A percentile compares a stretch with the other conserved stretches of the same genome.
Evolutionary conservation across 2,329 filamentous ascomycete species (phyloP).

Genomic region (Herpomyces periplanetae): DNA sequence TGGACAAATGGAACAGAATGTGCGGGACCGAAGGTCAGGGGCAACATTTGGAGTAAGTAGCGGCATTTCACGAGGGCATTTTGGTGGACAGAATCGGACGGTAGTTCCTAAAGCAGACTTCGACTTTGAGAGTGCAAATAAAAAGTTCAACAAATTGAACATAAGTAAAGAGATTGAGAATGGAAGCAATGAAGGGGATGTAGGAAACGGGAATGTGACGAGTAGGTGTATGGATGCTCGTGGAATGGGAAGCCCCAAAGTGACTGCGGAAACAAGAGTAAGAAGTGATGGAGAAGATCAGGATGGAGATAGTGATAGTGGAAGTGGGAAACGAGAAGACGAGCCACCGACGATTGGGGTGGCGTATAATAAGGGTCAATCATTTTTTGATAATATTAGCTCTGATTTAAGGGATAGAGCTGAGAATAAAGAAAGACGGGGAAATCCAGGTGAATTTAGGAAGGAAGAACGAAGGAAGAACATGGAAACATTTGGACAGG

Average conservation of each 20-base stretch:
- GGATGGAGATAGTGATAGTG: constrained; percentile 9
- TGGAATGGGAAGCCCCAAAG: no score
- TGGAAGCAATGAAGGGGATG: constrained; percentile 20
- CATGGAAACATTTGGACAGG: constrained; percentile 87
- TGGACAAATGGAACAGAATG: no score
- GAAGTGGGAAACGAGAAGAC: constrained; percentile 6
- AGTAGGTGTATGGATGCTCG: constrained; percentile 8
- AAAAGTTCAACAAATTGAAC: constrained; percentile 60
- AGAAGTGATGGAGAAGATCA: constrained; percentile 7
- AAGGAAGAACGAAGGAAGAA: constrained; percentile 78
- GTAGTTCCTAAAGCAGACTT: constrained; percentile 71
- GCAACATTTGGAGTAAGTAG: no score
- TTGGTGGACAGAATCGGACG: no score
- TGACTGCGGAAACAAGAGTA: no score
- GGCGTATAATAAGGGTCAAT: constrained; percentile 50
- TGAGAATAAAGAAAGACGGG: constrained; percentile 17
- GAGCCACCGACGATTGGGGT: constrained; percentile 9
- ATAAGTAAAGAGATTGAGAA: constrained; percentile 51
- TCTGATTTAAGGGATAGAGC: constrained; percentile 65
- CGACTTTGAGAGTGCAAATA: constrained; percentile 53
- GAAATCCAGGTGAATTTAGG: constrained; percentile 54
- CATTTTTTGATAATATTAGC: constrained; percentile 95
- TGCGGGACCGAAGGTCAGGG: no score
- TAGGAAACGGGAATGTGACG: constrained; percentile 9
- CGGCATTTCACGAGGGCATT: no score